phyloP scores from a whole-genome alignment of 768 basidiomycete species.

The Mycena polygramma region DNA sequence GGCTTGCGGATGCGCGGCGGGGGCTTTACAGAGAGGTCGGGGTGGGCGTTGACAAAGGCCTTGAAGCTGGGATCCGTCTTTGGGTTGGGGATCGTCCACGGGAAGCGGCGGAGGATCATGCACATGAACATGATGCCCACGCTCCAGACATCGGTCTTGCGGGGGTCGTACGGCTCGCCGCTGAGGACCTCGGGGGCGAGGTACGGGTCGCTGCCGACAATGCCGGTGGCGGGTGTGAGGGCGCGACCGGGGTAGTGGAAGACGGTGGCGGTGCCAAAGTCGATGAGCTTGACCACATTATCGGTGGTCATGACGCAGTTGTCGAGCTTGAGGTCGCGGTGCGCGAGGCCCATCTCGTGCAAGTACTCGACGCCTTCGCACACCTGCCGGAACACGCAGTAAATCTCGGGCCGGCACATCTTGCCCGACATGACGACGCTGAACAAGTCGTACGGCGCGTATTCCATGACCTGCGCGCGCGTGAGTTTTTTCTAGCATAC shows the following conservation, averaged over 20 bases:
- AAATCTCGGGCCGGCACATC: conserved; percentile 98
- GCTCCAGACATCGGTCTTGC: conserved; percentile 99
- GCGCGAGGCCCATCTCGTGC: conserved; percentile 96
- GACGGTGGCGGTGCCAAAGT: conserved; percentile 99
- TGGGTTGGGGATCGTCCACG: conserved; percentile 98
- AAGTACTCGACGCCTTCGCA: conserved; percentile 98
- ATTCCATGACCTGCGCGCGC: conserved; percentile 92
- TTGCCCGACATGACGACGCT: conserved; percentile 99
- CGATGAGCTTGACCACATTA: conserved; percentile 98
- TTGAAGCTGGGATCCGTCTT: conserved; percentile 94
- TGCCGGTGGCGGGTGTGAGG: conserved; percentile 82
- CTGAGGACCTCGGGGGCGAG: conserved; percentile 95
- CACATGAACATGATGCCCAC: conserved; percentile 99
- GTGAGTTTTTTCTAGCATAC: conserved; percentile 6
- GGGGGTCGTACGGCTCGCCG: conserved; percentile 88
- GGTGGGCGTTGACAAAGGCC: conserved; percentile 93
- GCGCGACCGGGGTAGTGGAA: conserved; percentile 98
- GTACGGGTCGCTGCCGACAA: conserved; percentile 98
- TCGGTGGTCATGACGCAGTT: conserved; percentile 99
- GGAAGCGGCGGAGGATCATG: conserved; percentile 97
- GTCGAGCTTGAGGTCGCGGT: conserved; percentile 98
- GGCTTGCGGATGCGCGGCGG: conserved; percentile 50
- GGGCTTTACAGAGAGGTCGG: conserved; percentile 76
- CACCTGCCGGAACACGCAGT: conserved; percentile 99
- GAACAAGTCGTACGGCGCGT: conserved; percentile 98